Percentiles rank a stretch among this genome's conserved stretches.
Evolutionary conservation across 129 eudicot genomes (phyloP).

Genomic region (Arctium minus): DNA sequence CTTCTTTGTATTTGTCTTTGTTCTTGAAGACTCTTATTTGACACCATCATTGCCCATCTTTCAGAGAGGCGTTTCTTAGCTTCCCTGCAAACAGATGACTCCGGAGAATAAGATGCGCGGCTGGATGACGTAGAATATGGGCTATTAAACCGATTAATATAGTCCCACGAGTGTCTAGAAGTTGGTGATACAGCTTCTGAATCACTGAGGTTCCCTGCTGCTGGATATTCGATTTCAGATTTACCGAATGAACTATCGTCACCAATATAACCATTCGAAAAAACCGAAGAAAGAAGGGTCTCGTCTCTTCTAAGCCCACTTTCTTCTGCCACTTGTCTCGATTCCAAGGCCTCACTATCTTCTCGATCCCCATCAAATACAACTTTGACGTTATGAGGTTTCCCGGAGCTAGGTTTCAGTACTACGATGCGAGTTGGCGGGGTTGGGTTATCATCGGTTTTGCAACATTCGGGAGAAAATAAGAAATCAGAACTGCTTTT

Average conservation of each 20-base stretch:
- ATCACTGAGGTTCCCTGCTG: slow-evolving; percentile 66
- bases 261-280: slow-evolving; percentile 80
- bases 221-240: slow-evolving; percentile 69
- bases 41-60: slow-evolving; percentile 91
- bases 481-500: slow-evolving; percentile 39
- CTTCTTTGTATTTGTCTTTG: slow-evolving; percentile 61
- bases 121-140: slow-evolving; percentile 71
- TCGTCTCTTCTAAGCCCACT: slow-evolving; percentile 62
- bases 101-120: slow-evolving; percentile 81
- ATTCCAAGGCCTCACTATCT: slow-evolving; percentile 39
- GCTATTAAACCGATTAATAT: slow-evolving; percentile 56
- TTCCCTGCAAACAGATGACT: slow-evolving; percentile 91
- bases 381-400: slow-evolving; percentile 47
- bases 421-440: slow-evolving; percentile 87
- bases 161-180: slow-evolving; percentile 95
- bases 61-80: slow-evolving; percentile 98
- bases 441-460: slow-evolving; percentile 37
- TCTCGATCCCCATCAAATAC: slow-evolving; percentile 41
- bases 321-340: slow-evolving; percentile 58
- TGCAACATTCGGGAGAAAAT: slow-evolving; percentile 43
- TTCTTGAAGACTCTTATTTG: slow-evolving; percentile 58
- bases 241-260: slow-evolving; percentile 82
- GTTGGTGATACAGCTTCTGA: slow-evolving; percentile 79
- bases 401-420: slow-evolving; percentile 71
- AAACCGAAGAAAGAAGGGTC: slow-evolving; percentile 59